These are phyloP conservation scores for Helicostylum pulchrum DNA, from an alignment of 192 early-diverging fungal species.

Conservation along the genomic window DNA sequence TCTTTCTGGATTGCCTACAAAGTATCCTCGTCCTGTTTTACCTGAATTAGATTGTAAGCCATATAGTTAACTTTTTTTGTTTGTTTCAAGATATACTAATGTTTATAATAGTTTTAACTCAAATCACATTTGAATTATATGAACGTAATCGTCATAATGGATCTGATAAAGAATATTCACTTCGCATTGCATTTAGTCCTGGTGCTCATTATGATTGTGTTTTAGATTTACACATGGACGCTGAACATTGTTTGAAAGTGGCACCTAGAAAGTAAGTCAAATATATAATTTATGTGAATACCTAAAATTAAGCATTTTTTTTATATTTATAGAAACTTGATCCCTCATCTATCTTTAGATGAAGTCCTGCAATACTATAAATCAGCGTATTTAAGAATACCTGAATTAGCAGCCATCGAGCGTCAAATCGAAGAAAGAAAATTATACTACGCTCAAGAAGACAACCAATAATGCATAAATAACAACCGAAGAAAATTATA, in stretches of 20 bases:
- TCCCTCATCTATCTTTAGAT: slow-evolving; percentile 77
- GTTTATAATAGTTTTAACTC: slow-evolving; percentile 47
- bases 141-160: slow-evolving; percentile 66
- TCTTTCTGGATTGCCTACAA: slow-evolving; percentile 77
- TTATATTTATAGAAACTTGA: slow-evolving; percentile 64
- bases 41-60: slow-evolving; percentile 89
- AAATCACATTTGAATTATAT: slow-evolving; percentile 96
- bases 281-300: not conserved
- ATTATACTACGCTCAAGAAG: slow-evolving; percentile 39
- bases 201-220: slow-evolving; percentile 91
- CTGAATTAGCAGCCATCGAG: slow-evolving; percentile 31
- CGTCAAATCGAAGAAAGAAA: slow-evolving; percentile 31
- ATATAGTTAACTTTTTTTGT: not conserved
- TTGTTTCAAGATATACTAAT: not conserved
- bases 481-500: too few relatives aligned
- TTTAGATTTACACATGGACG: slow-evolving; percentile 83
- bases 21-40: slow-evolving; percentile 58
- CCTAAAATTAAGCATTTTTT: not conserved
- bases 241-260: slow-evolving; percentile 79
- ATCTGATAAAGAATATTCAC: slow-evolving; percentile 73
- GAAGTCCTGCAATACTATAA: slow-evolving; percentile 61
- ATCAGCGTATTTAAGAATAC: slow-evolving; percentile 44
- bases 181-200: slow-evolving; percentile 85
- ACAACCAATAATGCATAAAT: slow-evolving; percentile 12
- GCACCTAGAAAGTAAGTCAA: slow-evolving; percentile 64